Evolutionary conservation across 2,329 filamentous ascomycete genomes (phyloP).

Genomic region (Diplodia sapinea): DNA sequence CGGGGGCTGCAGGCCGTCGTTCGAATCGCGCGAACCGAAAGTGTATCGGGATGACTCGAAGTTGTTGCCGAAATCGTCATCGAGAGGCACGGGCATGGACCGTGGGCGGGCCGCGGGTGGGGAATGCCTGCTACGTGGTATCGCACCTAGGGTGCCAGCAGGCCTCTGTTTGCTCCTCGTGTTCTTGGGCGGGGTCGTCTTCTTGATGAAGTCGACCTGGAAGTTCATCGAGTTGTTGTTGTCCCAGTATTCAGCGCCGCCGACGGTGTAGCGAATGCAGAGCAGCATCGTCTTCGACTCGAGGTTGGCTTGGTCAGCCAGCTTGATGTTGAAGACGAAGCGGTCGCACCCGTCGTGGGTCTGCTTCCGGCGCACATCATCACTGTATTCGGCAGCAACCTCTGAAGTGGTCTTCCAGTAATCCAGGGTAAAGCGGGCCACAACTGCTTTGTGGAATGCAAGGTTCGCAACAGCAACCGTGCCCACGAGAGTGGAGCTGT

Average conservation of each 20-base stretch:
- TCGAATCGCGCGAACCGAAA: constrained; percentile 55
- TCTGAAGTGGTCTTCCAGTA: constrained; percentile 99
- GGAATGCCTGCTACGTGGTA: constrained; percentile 57
- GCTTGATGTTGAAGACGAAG: constrained; percentile 92
- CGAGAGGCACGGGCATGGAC: constrained; percentile 62
- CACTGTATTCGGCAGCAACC: constrained; percentile 83
- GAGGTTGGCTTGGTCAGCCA: constrained; percentile 88
- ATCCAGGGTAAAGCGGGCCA: constrained; percentile 94
- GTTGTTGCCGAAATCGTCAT: constrained; percentile 70
- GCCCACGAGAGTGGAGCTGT: constrained; percentile 86
- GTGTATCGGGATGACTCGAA: constrained; percentile 55
- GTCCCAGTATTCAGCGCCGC: constrained; percentile 90
- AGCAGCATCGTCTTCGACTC: constrained; percentile 92
- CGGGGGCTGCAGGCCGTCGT: constrained; percentile 63
- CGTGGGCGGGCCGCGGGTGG: constrained; percentile 54
- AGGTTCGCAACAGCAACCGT: constrained; percentile 85
- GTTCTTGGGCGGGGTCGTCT: constrained; percentile 60
- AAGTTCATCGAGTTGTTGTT: constrained; percentile 89
- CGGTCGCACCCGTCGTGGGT: constrained; percentile 75
- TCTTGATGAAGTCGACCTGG: constrained; percentile 91
- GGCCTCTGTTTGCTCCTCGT: constrained; percentile 49
- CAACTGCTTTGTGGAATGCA: constrained; percentile 84
- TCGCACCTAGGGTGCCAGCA: constrained; percentile 58
- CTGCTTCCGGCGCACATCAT: constrained; percentile 74
- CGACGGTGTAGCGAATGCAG: constrained; percentile 85